Conservation (phyloP, 2,329 filamentous ascomycete genomes). For the Botryotinia globosa region DNA sequence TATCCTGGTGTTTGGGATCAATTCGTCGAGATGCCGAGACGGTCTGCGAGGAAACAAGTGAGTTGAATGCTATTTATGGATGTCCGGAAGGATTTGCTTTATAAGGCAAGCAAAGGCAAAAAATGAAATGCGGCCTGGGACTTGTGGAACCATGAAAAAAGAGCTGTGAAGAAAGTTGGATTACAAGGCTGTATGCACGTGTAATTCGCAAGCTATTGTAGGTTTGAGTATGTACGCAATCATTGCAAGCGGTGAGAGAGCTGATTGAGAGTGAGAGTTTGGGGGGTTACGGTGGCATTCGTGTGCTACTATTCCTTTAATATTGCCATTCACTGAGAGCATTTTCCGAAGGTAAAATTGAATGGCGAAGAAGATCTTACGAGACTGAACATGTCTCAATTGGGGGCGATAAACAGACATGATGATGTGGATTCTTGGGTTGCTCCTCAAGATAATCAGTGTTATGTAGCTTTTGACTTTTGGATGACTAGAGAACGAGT, state of each 20-base stretch:
- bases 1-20: background rate
- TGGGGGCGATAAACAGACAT: conserved; percentile 12
- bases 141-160: background rate
- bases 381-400: background rate
- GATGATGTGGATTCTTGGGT: background rate
- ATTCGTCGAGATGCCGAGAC: background rate
- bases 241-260: background rate
- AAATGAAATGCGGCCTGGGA: background rate
- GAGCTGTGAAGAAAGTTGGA: background rate
- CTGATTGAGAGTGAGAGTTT: background rate
- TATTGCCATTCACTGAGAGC: background rate
- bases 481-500: conserved; percentile 6
- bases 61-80: conserved; percentile 2
- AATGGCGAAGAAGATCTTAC: background rate
- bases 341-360: background rate
- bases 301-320: background rate
- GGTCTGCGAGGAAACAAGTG: background rate
- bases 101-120: background rate
- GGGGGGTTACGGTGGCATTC: background rate
- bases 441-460: background rate
- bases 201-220: background rate
- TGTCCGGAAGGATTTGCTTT: background rate
- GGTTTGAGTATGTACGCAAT: background rate
- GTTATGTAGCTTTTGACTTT: background rate
- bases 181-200: background rate